Evolutionary conservation across 2,329 filamentous ascomycete species (phyloP), one percentile per base, ranked within the genome.

Genomic region (Trichoderma semiorbis): DNA sequence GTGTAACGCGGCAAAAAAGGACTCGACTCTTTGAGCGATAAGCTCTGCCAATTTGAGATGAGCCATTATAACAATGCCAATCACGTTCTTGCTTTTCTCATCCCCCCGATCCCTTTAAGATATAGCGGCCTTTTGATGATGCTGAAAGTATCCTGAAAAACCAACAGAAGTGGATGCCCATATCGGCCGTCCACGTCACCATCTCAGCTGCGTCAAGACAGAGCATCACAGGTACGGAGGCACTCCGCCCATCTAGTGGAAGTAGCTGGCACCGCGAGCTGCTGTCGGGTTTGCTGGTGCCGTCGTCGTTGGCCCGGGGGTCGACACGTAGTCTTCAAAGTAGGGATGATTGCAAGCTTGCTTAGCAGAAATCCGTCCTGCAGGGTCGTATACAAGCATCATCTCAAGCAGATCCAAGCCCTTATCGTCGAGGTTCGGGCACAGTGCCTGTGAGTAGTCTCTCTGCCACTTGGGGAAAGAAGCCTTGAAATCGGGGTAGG

Each of bases 401-500:
- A 85, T 83, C 78, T 90, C 88, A 14, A 90, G 82, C 28, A 94
- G 86, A 71, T 94, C 90, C 14, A 93, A 85, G 28, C 92, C 92
- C 28, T 86, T 82, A 2, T 92, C 89, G 75, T 97, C 93, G 61
- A 97, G 87, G 69, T 87, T 91, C 57, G 89, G 88, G 78, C 94
- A 93, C 43, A 96, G 85, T 32, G 88, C 84, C 63, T 86, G 85
- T 28, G 87, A 86, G 72, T 88, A 86, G 78, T 94, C 91, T 71
- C 93, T 90, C 77, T 88, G 87, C 94, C 94, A 97, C 83, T 97
- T 97, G 75, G 94, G 94, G 83, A 97, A 97, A 3, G 93, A 95
- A 32, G 92, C 81, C 83, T 97, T 97, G 87, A 94, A 97, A 82
- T 97, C 95, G 55, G 94, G 94, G 84, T 97, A 97, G 8, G 93